Evolutionary conservation across 2,329 filamentous ascomycete species (phyloP).

Genomic region (Periconia sp.): DNA sequence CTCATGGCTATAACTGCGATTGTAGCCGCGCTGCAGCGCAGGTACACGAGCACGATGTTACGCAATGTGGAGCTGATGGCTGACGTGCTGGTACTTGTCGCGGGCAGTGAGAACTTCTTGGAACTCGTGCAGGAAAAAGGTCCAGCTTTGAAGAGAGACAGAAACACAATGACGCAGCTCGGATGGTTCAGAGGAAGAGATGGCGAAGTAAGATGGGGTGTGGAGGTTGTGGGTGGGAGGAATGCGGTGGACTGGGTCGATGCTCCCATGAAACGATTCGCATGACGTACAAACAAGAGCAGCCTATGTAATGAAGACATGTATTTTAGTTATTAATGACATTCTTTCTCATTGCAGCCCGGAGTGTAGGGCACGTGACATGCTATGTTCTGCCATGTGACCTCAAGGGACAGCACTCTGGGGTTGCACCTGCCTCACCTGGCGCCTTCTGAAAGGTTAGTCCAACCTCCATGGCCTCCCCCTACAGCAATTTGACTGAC

Average conservation of each 20-base stretch:
- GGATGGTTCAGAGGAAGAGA: conserved; percentile 24
- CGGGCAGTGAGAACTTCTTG: conserved; percentile 25
- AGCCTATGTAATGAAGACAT: background rate
- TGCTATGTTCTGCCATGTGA: no score
- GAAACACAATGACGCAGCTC: conserved; percentile 15
- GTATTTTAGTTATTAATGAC: background rate
- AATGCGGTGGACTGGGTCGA: conserved; percentile 20
- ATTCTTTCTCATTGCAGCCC: no score
- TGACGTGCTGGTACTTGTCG: conserved; percentile 24
- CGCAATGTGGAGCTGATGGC: conserved; percentile 26
- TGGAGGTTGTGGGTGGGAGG: conserved; percentile 24
- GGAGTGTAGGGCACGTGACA: no score
- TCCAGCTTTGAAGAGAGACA: conserved; percentile 10
- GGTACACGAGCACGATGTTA: conserved; percentile 15
- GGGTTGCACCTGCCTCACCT: no score
- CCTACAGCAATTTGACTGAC: no score
- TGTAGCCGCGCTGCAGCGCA: conserved; percentile 16
- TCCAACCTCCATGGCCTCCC: no score
- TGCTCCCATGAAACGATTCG: background rate
- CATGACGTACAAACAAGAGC: background rate
- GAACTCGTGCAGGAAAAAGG: conserved; percentile 17
- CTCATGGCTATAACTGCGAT: conserved; percentile 18
- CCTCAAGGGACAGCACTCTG: no score
- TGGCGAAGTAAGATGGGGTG: conserved; percentile 21
- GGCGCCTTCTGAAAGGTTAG: no score